Conservation (phyloP, 1,284 basidiomycete species). For the Cryptococcus depauperatus region DNA sequence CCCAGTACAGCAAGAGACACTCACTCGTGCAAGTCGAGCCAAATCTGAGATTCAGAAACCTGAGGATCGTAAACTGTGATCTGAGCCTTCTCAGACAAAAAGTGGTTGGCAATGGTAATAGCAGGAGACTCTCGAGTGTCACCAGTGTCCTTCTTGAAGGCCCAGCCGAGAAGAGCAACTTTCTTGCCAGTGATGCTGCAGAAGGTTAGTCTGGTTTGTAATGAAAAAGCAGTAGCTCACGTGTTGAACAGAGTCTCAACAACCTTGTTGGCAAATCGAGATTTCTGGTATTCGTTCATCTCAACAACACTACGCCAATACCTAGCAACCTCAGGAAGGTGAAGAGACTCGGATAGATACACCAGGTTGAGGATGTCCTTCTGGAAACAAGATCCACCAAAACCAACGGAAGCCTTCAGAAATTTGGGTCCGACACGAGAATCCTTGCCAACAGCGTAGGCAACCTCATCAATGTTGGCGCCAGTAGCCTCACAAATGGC, state of each 20-base stretch:
- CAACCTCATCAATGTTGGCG: slow-evolving; percentile 96
- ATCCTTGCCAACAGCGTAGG: slow-evolving; percentile 88
- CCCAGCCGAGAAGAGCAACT: slow-evolving; percentile 84
- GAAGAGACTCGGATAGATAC: slow-evolving; percentile 87
- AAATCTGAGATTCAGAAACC: slow-evolving; percentile 51
- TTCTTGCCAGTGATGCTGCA: slow-evolving; percentile 63
- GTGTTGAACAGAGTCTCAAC: slow-evolving; percentile 97
- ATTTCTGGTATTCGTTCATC: slow-evolving; percentile 96
- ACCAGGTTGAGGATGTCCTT: slow-evolving; percentile 99
- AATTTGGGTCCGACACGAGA: slow-evolving; percentile 90
- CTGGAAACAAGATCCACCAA: slow-evolving; percentile 98
- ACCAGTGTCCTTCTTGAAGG: slow-evolving; percentile 93
- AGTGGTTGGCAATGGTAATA: slow-evolving; percentile 88
- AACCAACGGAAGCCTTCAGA: slow-evolving; percentile 71
- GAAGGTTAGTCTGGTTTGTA: too few relatives aligned
- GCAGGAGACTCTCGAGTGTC: slow-evolving; percentile 97
- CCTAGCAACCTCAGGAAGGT: slow-evolving; percentile 92
- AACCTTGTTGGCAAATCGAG: slow-evolving; percentile 76
- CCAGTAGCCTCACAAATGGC: slow-evolving; percentile 99
- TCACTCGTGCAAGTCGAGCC: slow-evolving; percentile 50
- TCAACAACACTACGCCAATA: slow-evolving; percentile 95
- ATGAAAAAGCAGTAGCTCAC: too few relatives aligned
- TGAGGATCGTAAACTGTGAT: slow-evolving; percentile 91
- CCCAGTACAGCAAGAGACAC: slow-evolving; percentile 1
- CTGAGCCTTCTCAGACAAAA: slow-evolving; percentile 78